phyloP scores from a whole-genome alignment of 257 asterid species.

The Nicotiana otophora region DNA sequence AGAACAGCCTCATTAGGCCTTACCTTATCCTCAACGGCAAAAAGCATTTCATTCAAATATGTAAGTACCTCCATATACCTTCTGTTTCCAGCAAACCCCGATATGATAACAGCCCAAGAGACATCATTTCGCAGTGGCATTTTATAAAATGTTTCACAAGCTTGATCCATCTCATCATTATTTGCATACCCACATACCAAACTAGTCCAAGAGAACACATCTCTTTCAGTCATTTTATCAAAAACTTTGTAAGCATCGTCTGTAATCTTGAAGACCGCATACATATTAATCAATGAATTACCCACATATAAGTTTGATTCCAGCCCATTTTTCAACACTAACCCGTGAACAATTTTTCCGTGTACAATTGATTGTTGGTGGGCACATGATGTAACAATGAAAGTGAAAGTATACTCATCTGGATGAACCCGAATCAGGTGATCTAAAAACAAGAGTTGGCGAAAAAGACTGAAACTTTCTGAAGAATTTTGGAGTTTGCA shows the following conservation, averaged over 20 bases:
- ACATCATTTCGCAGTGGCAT: conserved; percentile 69
- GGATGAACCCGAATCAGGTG: conserved; percentile 31
- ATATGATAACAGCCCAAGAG: conserved; percentile 74
- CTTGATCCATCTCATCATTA: conserved; percentile 41
- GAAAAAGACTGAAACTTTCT: conserved; percentile 46
- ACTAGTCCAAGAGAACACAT: conserved; percentile 74
- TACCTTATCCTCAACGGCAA: conserved; percentile 16
- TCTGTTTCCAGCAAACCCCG: conserved; percentile 54
- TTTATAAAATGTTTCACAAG: conserved; percentile 34
- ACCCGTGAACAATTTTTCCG: conserved; percentile 55
- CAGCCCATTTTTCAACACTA: conserved; percentile 40
- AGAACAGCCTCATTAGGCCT: conserved; percentile 73
- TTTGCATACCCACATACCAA: conserved; percentile 55
- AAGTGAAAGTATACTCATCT: conserved; percentile 62
- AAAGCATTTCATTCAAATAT: conserved; percentile 45
- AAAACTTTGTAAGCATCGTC: conserved; percentile 48
- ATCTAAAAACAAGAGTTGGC: conserved; percentile 31
- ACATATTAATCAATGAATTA: conserved; percentile 53
- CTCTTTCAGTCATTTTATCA: conserved; percentile 54
- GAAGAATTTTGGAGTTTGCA: conserved; percentile 38
- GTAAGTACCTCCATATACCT: conserved; percentile 43
- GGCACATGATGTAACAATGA: conserved; percentile 59
- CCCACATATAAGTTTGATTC: conserved; percentile 41
- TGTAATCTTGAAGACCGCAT: conserved; percentile 33
- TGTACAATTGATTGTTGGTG: conserved; percentile 27